Evolutionary conservation across 345 rosid species (phyloP).

Genomic region (Salix udensis): DNA sequence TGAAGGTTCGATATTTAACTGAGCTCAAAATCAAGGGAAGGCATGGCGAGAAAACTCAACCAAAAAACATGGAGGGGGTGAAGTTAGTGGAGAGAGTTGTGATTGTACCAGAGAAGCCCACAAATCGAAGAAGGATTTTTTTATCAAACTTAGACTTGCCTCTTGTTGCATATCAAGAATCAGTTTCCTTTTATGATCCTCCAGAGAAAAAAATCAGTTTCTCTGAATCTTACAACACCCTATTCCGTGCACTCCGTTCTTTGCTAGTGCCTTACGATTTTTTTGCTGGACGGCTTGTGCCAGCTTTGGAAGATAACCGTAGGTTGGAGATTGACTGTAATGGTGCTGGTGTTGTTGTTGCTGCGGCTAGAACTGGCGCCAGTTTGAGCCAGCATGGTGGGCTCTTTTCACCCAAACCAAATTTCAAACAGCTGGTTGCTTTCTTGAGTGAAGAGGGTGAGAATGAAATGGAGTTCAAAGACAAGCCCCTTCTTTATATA

Average conservation of each 20-base stretch:
- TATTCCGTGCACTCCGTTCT: background rate
- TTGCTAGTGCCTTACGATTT: conserved; percentile 26
- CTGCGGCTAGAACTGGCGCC: conserved; percentile 13
- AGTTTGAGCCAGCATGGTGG: conserved; percentile 12
- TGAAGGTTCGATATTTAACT: background rate
- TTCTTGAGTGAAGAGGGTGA: conserved; percentile 20
- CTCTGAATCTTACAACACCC: conserved; percentile 3
- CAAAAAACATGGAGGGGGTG: conserved; percentile 5
- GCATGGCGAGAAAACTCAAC: background rate
- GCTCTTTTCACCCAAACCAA: conserved; percentile 17
- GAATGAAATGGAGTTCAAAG: background rate
- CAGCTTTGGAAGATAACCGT: background rate
- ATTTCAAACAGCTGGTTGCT: conserved; percentile 7
- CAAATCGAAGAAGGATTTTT: conserved; percentile 9
- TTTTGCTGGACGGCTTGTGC: conserved; percentile 19
- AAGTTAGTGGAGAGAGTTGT: conserved; percentile 18
- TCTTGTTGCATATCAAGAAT: conserved; percentile 19
- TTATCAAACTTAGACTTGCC: conserved; percentile 18
- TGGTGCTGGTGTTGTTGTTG: conserved; percentile 20
- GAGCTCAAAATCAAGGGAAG: background rate
- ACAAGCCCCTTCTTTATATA: conserved; percentile 9
- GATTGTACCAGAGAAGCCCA: conserved; percentile 7
- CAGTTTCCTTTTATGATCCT: conserved; percentile 17
- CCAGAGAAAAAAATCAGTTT: conserved; percentile 10
- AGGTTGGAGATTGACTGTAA: conserved; percentile 23